phyloP scores from a whole-genome alignment of 106 monocot species.

The Hemerocallis citrina region DNA sequence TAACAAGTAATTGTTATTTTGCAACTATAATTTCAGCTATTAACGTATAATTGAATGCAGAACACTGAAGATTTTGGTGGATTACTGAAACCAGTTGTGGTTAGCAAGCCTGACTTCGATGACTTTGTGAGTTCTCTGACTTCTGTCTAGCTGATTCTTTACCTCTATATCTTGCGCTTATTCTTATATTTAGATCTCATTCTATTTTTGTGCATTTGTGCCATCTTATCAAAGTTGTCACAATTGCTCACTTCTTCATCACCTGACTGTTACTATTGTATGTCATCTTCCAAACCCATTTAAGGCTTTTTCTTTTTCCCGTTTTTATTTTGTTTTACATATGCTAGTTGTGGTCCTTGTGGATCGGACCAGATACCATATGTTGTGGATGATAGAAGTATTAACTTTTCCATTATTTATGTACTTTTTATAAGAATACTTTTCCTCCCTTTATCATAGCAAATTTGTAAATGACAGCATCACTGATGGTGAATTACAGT shows the following conservation, averaged over 20 bases:
- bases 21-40: not conserved
- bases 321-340: no score
- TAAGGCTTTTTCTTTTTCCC: not conserved
- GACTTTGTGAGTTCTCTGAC: conserved; percentile 43
- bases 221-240: not conserved
- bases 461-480: not conserved
- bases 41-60: conserved; percentile 26
- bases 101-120: conserved; percentile 53
- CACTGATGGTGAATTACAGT: not conserved
- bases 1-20: not conserved
- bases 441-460: not conserved
- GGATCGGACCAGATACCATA: not conserved
- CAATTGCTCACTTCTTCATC: not conserved
- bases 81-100: conserved; percentile 30
- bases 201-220: not conserved
- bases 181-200: no score
- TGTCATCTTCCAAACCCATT: no score
- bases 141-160: no score
- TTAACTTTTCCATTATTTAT: not conserved
- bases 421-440: not conserved
- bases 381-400: not conserved
- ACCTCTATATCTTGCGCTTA: no score
- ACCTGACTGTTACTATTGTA: not conserved
- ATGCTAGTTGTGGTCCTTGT: no score
- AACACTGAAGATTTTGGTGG: conserved; percentile 74